Evolutionary conservation across 129 eudicot species (phyloP).

Genomic region (Daucus carota): DH1_v3.0 NC_030383.2:52321501-52322000

Average conservation of each 20-base stretch:
- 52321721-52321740: too few species aligned
- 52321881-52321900: neutral
- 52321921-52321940: conserved; percentile 18
- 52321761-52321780: conserved; percentile 35
- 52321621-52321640: too few species aligned
- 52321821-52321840: conserved; percentile 23
- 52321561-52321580: conserved; percentile 20
- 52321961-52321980: conserved; percentile 69
- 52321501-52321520: conserved; percentile 59
- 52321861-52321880: neutral
- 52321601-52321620: too few species aligned
- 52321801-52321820: conserved; percentile 89
- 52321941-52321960: conserved; percentile 96
- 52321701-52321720: too few species aligned
- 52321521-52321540: conserved; percentile 98
- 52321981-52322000: conserved; percentile 59
- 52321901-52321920: neutral
- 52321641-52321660: too few species aligned
- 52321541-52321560: conserved; percentile 74
- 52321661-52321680: neutral
- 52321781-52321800: conserved; percentile 47
- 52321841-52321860: conserved; percentile 11
- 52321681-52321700: conserved; percentile 17
- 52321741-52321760: conserved; percentile 82
- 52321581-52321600: conserved; percentile 15